A percentile compares a stretch with the other conserved stretches of the same genome.
These are phyloP conservation scores for Croton setiger DNA, from an alignment of 441 rosid species.

Conservation along the genomic window DNA sequence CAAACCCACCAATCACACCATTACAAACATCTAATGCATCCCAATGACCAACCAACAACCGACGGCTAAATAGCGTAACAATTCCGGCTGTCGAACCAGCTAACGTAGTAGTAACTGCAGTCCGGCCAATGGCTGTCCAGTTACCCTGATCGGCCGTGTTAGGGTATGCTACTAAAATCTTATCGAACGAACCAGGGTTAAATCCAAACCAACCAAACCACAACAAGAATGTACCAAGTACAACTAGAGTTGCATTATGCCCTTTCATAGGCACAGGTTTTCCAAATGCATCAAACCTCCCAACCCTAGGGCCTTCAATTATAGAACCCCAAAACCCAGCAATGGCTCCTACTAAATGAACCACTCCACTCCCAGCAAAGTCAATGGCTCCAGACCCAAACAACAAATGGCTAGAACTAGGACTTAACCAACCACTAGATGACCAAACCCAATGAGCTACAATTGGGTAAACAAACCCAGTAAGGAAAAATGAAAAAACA, in stretches of 20 bases:
- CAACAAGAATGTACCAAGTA: constrained; percentile 63
- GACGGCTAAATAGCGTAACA: constrained; percentile 55
- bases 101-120: constrained; percentile 55
- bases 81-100: constrained; percentile 70
- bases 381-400: constrained; percentile 76
- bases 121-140: constrained; percentile 61
- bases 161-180: constrained; percentile 61
- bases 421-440: constrained; percentile 63
- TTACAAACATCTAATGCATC: constrained; percentile 73
- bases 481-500: constrained; percentile 66
- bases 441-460: constrained; percentile 88
- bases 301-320: constrained; percentile 69
- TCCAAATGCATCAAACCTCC: constrained; percentile 73
- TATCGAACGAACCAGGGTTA: constrained; percentile 65
- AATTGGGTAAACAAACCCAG: constrained; percentile 73
- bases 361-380: constrained; percentile 80
- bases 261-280: constrained; percentile 60
- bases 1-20: constrained; percentile 71
- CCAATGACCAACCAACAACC: constrained; percentile 66
- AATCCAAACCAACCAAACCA: constrained; percentile 93
- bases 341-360: constrained; percentile 62
- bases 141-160: constrained; percentile 50
- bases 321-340: constrained; percentile 77
- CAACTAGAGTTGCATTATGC: constrained; percentile 70
- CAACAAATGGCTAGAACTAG: constrained; percentile 37